Percentiles rank a stretch among this genome's conserved stretches.
phyloP scores from a whole-genome alignment of 768 basidiomycete species.

The Boletellus emodensis region DNA sequence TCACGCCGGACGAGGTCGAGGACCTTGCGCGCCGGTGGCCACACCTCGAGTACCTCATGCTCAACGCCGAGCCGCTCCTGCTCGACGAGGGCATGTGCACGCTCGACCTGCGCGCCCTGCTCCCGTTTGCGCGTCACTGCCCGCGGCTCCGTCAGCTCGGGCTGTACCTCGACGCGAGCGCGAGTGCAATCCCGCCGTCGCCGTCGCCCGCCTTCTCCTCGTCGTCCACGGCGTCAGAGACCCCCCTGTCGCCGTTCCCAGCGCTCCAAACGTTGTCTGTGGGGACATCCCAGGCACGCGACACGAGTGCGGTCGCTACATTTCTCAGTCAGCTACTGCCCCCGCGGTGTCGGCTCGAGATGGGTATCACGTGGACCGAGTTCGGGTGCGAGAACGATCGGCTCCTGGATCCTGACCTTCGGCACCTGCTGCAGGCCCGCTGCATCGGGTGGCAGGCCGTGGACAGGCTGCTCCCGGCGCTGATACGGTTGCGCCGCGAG shows the following conservation, averaged over 20 bases:
- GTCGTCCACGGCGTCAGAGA: background rate
- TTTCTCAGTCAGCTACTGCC: slow-evolving; percentile 54
- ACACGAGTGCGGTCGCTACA: slow-evolving; percentile 43
- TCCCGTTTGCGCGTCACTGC: slow-evolving; percentile 40
- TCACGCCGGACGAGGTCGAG: slow-evolving; percentile 43
- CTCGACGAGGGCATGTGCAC: slow-evolving; percentile 10
- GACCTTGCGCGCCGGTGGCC: slow-evolving; percentile 45
- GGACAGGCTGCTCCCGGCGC: slow-evolving; percentile 38
- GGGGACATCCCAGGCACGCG: slow-evolving; percentile 46
- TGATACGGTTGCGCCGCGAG: slow-evolving; percentile 41
- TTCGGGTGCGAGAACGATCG: slow-evolving; percentile 14
- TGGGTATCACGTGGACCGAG: slow-evolving; percentile 47
- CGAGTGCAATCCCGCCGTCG: slow-evolving; percentile 11
- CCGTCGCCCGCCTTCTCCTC: too few species aligned
- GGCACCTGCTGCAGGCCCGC: slow-evolving; percentile 17
- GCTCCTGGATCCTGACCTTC: slow-evolving; percentile 2
- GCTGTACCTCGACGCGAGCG: slow-evolving; percentile 36
- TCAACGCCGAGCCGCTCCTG: slow-evolving; percentile 46
- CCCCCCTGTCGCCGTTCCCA: slow-evolving; percentile 16
- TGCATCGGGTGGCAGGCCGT: slow-evolving; percentile 42
- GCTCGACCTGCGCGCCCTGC: slow-evolving; percentile 37
- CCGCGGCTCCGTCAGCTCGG: slow-evolving; percentile 35
- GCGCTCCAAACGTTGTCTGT: slow-evolving; percentile 35
- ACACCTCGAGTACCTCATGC: slow-evolving; percentile 38
- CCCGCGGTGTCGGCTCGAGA: slow-evolving; percentile 37